Percentiles rank a stretch among this genome's conserved stretches.
phyloP scores from a whole-genome alignment of 192 early-diverging fungal genomes.

The Phlyctochytrium arcticum region DNA sequence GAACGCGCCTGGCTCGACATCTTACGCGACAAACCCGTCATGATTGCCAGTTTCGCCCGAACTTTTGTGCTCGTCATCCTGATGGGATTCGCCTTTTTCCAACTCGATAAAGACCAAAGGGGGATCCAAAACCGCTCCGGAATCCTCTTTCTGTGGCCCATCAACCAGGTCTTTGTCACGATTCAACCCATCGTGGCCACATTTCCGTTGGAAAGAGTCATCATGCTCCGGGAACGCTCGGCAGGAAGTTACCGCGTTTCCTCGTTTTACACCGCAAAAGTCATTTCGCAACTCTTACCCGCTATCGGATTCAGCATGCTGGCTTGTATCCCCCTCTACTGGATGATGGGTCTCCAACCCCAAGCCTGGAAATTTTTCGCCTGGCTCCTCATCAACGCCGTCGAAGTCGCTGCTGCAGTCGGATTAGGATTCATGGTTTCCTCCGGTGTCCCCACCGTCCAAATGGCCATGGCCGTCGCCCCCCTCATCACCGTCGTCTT shows the following conservation, averaged over 20 bases:
- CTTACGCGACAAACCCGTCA: neutral
- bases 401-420: slow-evolving; percentile 12
- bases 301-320: neutral
- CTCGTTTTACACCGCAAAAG: slow-evolving; percentile 60
- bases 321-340: slow-evolving; percentile 14
- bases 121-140: slow-evolving; percentile 62
- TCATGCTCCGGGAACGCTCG: slow-evolving; percentile 62
- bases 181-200: slow-evolving; percentile 48
- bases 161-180: slow-evolving; percentile 16
- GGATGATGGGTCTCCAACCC: slow-evolving; percentile 22
- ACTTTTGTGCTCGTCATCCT: slow-evolving; percentile 30
- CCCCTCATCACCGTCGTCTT: slow-evolving; percentile 42
- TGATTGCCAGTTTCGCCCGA: slow-evolving; percentile 8
- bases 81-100: slow-evolving; percentile 55
- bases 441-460: slow-evolving; percentile 28
- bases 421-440: slow-evolving; percentile 35
- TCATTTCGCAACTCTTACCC: slow-evolving; percentile 43
- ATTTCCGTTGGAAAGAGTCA: slow-evolving; percentile 43
- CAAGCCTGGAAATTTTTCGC: slow-evolving; percentile 11
- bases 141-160: slow-evolving; percentile 34
- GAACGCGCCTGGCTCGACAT: slow-evolving; percentile 3
- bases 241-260: slow-evolving; percentile 62
- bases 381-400: slow-evolving; percentile 1
- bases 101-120: slow-evolving; percentile 39
- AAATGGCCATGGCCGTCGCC: slow-evolving; percentile 36